These are phyloP conservation scores for Nakazawaea wickerhamii DNA, from an alignment of 805 yeast genomes.

Conservation along the genomic window DNA sequence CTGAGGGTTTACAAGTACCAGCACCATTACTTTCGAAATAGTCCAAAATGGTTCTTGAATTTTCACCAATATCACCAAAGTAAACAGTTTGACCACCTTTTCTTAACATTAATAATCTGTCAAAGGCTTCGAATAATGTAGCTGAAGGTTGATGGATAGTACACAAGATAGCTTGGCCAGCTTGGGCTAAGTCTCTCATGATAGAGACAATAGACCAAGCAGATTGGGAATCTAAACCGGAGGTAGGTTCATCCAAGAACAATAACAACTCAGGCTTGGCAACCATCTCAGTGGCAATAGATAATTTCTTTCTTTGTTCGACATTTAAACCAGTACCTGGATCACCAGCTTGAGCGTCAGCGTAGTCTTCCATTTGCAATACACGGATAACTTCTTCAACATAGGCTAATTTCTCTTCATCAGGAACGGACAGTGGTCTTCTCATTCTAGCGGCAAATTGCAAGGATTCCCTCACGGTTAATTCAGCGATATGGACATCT, in stretches of 20 bases:
- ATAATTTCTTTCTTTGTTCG: slow-evolving; percentile 37
- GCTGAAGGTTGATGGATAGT: slow-evolving; percentile 57
- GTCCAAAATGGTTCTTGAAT: slow-evolving; percentile 26
- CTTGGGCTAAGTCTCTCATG: slow-evolving; percentile 36
- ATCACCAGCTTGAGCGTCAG: slow-evolving; percentile 38
- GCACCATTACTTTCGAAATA: slow-evolving; percentile 35
- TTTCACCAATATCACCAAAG: slow-evolving; percentile 34
- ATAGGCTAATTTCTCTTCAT: slow-evolving; percentile 33
- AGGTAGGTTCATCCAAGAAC: slow-evolving; percentile 49
- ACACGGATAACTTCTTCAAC: slow-evolving; percentile 38
- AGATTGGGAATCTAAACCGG: slow-evolving; percentile 48
- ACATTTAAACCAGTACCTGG: slow-evolving; percentile 37
- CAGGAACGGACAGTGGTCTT: slow-evolving; percentile 31
- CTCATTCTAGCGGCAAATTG: slow-evolving; percentile 37
- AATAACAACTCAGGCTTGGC: slow-evolving; percentile 40
- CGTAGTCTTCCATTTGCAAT: slow-evolving; percentile 38
- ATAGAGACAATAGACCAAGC: slow-evolving; percentile 46
- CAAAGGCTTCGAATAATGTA: slow-evolving; percentile 41
- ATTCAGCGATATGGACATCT: slow-evolving; percentile 39
- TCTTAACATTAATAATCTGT: slow-evolving; percentile 39
- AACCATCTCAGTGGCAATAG: slow-evolving; percentile 42
- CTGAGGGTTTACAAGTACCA: slow-evolving; percentile 32
- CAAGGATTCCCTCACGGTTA: slow-evolving; percentile 44
- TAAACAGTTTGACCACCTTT: slow-evolving; percentile 46
- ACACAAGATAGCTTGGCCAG: slow-evolving; percentile 49